Percentiles rank a stretch among this genome's conserved stretches.
Conservation (phyloP, 2,329 filamentous ascomycete species). For the Ophiostoma australiae region DNA sequence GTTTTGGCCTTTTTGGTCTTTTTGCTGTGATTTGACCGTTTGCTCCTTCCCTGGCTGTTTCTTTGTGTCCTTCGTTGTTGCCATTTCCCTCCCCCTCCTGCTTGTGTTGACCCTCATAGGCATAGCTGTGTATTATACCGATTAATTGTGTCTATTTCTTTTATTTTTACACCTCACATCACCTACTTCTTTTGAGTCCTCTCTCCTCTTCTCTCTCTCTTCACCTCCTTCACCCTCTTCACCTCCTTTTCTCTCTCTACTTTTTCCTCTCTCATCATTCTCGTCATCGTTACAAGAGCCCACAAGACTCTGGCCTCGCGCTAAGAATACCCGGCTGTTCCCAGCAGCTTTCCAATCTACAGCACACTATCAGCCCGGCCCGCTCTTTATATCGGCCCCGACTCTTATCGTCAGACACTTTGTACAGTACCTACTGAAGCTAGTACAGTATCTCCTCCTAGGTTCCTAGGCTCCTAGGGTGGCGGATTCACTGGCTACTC, state of each 20-base stretch:
- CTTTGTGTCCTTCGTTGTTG: neutral
- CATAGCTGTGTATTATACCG: neutral
- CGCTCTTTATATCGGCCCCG: conserved; percentile 7
- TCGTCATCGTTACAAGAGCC: neutral
- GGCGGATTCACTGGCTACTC: neutral
- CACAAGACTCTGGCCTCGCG: neutral
- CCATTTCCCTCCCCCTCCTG: neutral
- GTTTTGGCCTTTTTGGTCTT: neutral
- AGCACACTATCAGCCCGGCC: conserved; percentile 6
- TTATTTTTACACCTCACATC: conserved; percentile 4
- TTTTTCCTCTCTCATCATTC: neutral
- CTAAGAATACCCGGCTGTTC: neutral
- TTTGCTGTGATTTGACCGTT: neutral
- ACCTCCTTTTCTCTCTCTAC: neutral
- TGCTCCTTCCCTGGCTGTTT: neutral
- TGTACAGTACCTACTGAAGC: too few species aligned
- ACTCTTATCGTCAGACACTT: neutral
- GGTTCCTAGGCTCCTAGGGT: neutral
- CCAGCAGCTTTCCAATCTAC: neutral
- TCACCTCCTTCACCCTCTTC: neutral
- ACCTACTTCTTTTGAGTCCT: neutral
- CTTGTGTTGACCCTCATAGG: neutral
- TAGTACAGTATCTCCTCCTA: neutral
- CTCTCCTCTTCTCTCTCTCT: neutral
- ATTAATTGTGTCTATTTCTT: neutral